These are phyloP conservation scores for Cyclocybe aegerita DNA, from an alignment of 768 basidiomycete genomes.

Conservation along the genomic window DNA sequence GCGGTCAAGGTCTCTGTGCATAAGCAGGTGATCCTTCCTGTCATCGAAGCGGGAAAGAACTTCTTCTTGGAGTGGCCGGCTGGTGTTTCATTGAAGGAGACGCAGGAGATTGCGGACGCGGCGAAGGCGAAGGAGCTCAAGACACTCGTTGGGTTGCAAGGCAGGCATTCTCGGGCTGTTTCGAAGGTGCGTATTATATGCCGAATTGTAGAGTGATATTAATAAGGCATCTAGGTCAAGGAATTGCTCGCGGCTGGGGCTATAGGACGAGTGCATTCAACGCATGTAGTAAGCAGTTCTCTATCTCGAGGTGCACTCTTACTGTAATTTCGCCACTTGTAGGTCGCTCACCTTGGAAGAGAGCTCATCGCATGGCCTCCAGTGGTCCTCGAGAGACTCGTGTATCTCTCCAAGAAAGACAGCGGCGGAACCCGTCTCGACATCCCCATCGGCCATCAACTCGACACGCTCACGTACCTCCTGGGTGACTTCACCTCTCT, in stretches of 20 bases:
- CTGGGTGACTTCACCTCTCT: slow-evolving; percentile 8
- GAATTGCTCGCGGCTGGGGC: slow-evolving; percentile 26
- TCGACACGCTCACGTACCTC: slow-evolving; percentile 8
- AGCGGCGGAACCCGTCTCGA: background rate
- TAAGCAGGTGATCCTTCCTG: slow-evolving; percentile 24
- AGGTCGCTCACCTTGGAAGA: no score
- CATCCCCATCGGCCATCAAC: slow-evolving; percentile 4
- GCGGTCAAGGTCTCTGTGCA: slow-evolving; percentile 29
- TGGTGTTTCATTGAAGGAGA: slow-evolving; percentile 27
- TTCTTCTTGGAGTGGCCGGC: slow-evolving; percentile 40
- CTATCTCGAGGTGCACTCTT: no score
- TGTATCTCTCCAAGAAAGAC: no score
- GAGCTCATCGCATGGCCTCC: no score
- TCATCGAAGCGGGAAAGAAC: slow-evolving; percentile 35
- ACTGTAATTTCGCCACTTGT: no score
- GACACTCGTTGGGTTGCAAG: slow-evolving; percentile 32
- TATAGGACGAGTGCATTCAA: slow-evolving; percentile 30
- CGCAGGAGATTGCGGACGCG: slow-evolving; percentile 28
- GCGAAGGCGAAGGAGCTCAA: slow-evolving; percentile 27
- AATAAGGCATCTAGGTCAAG: slow-evolving; percentile 19
- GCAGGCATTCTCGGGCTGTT: slow-evolving; percentile 21
- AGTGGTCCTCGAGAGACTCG: no score
- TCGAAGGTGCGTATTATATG: slow-evolving; percentile 22
- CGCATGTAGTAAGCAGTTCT: slow-evolving; percentile 14
- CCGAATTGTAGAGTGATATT: background rate